Base-by-base conservation (phyloP, 2,329 filamentous ascomycete genomes). In the Epichloe hybrida region DNA sequence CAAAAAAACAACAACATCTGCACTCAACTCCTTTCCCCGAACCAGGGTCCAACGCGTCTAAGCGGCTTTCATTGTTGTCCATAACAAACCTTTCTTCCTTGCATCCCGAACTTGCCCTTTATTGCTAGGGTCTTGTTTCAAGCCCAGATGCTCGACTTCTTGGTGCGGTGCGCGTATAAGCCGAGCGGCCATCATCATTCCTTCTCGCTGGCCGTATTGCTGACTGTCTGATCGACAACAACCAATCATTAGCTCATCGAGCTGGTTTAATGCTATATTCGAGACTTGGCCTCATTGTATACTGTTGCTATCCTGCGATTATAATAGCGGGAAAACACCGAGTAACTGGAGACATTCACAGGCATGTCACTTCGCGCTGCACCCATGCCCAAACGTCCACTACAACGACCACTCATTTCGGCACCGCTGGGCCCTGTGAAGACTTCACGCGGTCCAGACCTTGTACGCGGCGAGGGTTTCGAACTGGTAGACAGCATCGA, bases 351-450 rank as follows among this genome's bases (percentile, higher is more conserved):
- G 23, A 41, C 12, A 27, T 43, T 20, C 31, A 20, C 34, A 36
- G 50, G 17, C 3, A 39, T 42, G 15, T 46, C 49, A 39, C 43
- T 46, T 43, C 46, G 13, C 34, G 34, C 23, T 37, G 36, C 43
- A 49, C 35, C 35, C 46, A 62, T 62, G 61, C 46, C 35, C 23
- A 39, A 34, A 43, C 48, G 41, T 17, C 12, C 45, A 36, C 35
- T 23, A n/a, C 40, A 43, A 43, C 60, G 57, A 27, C 63, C 61
- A 15, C 47, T 53, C 39, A 69, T 70, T 27, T 70, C 67, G 8
- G 58, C 50, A 17, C 68, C 68, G 2, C 54, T 68, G 38, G 68
- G 68, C 0, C 67, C 68, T 8, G 58, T 70, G 54, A 67, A 62
- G 52, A 67, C 60, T 55, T 67, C 62, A 8, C 61, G 64, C 17